phyloP scores from a whole-genome alignment of 75 land plant genomes.

The Selaginella moellendorffii region DNA sequence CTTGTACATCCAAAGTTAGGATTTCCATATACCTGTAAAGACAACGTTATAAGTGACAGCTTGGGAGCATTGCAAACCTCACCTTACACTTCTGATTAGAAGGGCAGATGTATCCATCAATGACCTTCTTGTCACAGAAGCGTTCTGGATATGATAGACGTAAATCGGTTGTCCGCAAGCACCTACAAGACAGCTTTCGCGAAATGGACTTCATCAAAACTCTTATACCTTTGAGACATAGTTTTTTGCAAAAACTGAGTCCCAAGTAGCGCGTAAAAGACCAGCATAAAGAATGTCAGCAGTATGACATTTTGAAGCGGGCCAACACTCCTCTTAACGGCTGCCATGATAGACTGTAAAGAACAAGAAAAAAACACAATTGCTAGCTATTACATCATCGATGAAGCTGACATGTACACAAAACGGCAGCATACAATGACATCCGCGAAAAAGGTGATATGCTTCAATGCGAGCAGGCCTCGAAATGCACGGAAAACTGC shows the following conservation, averaged over 20 bases:
- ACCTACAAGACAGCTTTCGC: not conserved
- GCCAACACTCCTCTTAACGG: not conserved
- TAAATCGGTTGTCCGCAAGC: not conserved
- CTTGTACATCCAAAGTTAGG: slow-evolving; percentile 21
- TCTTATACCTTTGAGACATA: not conserved
- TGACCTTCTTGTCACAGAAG: not conserved
- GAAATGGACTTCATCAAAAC: not conserved
- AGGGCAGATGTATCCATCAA: not conserved
- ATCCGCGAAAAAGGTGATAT: slow-evolving; percentile 18
- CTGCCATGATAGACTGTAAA: not conserved
- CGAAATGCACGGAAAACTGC: slow-evolving; percentile 20
- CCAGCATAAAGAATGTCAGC: not conserved
- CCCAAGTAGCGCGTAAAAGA: not conserved
- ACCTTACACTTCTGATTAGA: not conserved
- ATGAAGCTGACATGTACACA: not conserved
- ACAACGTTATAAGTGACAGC: not conserved
- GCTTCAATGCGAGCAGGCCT: slow-evolving; percentile 15
- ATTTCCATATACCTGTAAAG: slow-evolving; percentile 16
- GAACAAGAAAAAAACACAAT: too few relatives aligned
- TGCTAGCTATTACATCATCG: not conserved
- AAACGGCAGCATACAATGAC: slow-evolving; percentile 13
- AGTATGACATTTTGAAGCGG: slow-evolving; percentile 10
- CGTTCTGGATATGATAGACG: not conserved
- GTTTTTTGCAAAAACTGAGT: slow-evolving; percentile 3
- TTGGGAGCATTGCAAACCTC: not conserved